phyloP scores from a whole-genome alignment of 768 basidiomycete species.

The Boletus rubescentipes region DNA sequence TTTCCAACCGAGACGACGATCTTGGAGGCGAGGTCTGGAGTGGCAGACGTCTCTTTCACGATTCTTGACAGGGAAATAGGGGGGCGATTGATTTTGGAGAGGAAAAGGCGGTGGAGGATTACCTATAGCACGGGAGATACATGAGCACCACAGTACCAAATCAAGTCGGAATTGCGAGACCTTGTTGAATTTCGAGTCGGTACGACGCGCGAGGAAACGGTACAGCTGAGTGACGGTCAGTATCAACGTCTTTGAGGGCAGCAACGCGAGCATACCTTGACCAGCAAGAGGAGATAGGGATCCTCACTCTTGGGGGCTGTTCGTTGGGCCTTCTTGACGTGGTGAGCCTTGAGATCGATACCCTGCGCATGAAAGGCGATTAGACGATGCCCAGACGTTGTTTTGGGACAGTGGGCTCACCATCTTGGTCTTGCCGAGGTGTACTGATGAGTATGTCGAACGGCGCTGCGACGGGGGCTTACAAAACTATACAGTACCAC shows the following conservation, averaged over 20 bases:
- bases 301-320: constrained; percentile 98
- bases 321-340: constrained; percentile 97
- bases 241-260: constrained; percentile 2
- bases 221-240: constrained; percentile 66
- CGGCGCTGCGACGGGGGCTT: constrained; percentile 45
- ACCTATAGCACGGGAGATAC: constrained; percentile 45
- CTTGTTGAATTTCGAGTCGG: constrained; percentile 96
- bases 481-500: constrained; percentile 62
- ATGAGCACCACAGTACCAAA: constrained; percentile 18
- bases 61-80: constrained; percentile 95
- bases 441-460: constrained; percentile 48
- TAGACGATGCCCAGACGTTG: constrained; percentile 22
- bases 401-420: constrained; percentile 57
- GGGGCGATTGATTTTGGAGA: constrained; percentile 96
- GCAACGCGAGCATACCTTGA: constrained; percentile 66
- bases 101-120: constrained; percentile 94
- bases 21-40: constrained; percentile 71
- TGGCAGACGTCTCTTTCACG: constrained; percentile 71
- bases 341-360: constrained; percentile 94
- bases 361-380: constrained; percentile 50
- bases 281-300: constrained; percentile 95
- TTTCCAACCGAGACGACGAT: constrained; percentile 88
- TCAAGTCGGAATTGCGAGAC: constrained; percentile 35
- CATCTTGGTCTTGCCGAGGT: constrained; percentile 72
- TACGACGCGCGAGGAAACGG: constrained; percentile 97